These are phyloP conservation scores for Cenchrus purpureus DNA, from an alignment of 176 grass and related monocot species.

Conservation along the genomic window DNA sequence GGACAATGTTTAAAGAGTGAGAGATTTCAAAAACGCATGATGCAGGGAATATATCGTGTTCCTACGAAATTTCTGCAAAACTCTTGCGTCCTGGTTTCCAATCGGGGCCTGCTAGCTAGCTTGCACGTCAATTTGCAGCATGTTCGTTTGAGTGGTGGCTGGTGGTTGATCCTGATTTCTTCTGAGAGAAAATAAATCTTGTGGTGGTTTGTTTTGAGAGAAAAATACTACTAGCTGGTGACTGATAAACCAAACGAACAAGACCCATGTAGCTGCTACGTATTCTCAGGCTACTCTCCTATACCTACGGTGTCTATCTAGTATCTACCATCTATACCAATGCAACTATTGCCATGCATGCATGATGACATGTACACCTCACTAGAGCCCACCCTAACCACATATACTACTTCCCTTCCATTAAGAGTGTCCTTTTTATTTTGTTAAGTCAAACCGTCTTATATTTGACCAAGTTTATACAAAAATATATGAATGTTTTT, in stretches of 20 bases:
- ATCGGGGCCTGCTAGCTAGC: background rate
- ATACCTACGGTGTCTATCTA: background rate
- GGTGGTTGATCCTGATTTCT: too few relatives aligned
- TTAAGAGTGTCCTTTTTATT: too few relatives aligned
- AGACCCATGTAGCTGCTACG: background rate
- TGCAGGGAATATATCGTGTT: background rate
- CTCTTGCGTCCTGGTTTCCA: background rate
- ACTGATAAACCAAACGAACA: too few relatives aligned
- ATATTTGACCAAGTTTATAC: too few relatives aligned
- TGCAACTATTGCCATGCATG: background rate
- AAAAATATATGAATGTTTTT: too few relatives aligned
- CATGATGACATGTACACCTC: background rate
- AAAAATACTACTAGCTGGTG: too few relatives aligned
- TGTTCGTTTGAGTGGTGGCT: too few relatives aligned
- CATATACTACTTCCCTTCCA: background rate
- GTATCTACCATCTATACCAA: background rate
- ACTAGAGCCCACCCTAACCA: background rate
- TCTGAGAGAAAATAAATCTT: too few relatives aligned
- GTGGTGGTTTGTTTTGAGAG: too few relatives aligned
- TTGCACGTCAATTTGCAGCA: background rate
- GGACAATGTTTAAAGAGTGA: background rate
- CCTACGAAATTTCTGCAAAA: background rate
- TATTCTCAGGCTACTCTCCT: background rate
- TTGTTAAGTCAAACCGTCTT: too few relatives aligned
- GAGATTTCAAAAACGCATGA: background rate